These are phyloP conservation scores for Tephrocybe sp. DNA, from an alignment of 768 basidiomycete species.

Conservation along the genomic window DNA sequence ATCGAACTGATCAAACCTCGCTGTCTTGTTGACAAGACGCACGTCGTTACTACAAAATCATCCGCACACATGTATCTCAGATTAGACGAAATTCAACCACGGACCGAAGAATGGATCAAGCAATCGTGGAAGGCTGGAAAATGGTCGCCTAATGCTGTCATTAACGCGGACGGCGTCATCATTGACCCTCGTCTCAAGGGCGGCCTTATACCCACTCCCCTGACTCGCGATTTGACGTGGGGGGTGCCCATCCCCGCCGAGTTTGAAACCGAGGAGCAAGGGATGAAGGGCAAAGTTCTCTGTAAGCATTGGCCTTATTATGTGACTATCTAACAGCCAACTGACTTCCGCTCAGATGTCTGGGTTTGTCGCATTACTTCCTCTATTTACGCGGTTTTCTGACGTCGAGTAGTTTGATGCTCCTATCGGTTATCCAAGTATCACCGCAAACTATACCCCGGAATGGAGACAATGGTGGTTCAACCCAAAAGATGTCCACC, in stretches of 20 bases:
- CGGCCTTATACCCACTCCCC: conserved; percentile 84
- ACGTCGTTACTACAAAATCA: conserved; percentile 70
- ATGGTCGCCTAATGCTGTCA: conserved; percentile 92
- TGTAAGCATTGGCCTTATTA: conserved; percentile 58
- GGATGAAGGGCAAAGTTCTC: conserved; percentile 93
- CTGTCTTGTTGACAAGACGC: conserved; percentile 83
- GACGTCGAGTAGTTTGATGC: conserved; percentile 82
- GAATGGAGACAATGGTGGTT: conserved; percentile 99
- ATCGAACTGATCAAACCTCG: conserved; percentile 94
- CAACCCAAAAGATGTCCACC: conserved; percentile 81
- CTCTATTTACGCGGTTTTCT: conserved; percentile 4
- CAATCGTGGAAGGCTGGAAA: conserved; percentile 75
- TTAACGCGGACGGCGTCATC: conserved; percentile 85
- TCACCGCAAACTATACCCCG: conserved; percentile 91
- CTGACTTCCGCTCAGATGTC: conserved; percentile 58
- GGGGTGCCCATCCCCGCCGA: conserved; percentile 84
- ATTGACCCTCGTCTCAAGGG: conserved; percentile 85
- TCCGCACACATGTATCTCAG: conserved; percentile 93
- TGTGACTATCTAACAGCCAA: conserved; percentile 3
- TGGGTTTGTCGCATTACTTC: conserved; percentile 63
- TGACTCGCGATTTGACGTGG: conserved; percentile 95
- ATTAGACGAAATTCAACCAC: conserved; percentile 80
- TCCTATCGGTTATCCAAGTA: conserved; percentile 94
- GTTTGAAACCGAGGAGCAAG: conserved; percentile 63
- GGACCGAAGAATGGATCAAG: conserved; percentile 87